Evolutionary conservation across 495 filamentous ascomycete genomes (phyloP), one percentile per base, ranked within the genome.

Genomic region (Xylaria flabelliformis): DNA sequence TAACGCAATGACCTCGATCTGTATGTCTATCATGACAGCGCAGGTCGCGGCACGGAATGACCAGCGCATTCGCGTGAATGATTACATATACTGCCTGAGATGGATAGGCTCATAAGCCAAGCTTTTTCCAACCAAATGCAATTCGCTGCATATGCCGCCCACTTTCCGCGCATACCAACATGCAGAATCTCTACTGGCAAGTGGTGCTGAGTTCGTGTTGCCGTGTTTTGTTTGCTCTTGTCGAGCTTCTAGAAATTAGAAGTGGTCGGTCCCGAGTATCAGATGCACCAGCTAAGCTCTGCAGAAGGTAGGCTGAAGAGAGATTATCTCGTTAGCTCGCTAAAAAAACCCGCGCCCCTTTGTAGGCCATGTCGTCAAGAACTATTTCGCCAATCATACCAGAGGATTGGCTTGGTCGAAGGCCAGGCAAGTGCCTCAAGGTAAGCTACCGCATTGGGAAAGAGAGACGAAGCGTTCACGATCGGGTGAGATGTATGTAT

Each of bases 201-300:
- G 69, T 15, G 42, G 3, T 42, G 36, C 50, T 64, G 61, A 21
- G 34, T 62, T 32, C 64, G 46, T 41, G 59, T 63, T 15, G 29
- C 41, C 67, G n/a, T 51, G 19, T 34, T 53, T 36, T 48, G 32
- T 9, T 12, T 19, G 19, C 15, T 58, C 13, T 34, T 58, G 8
- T 36, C n/a, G 34, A 19, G 5, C 15, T 48, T 46, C 41, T 46
- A 19, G 41, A 56, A 56, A 51, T 62, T 53, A 56, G 53, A 10
- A 64, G 32, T 39, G 48, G 34, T 71, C 69, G 69, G 69, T 71
- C 59, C 69, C 69, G 69, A 71, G 44, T 70, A 70, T 36, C 42
- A 32, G 46, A 67, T 56, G 65, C 50, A 67, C 26, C 26, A 36
- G 48, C 29, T 36, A 67, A 39, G 17, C 64, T 67, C 12, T 55